Evolutionary conservation across 805 yeast species (phyloP).

Genomic region (Starmerella bombicola): DNA sequence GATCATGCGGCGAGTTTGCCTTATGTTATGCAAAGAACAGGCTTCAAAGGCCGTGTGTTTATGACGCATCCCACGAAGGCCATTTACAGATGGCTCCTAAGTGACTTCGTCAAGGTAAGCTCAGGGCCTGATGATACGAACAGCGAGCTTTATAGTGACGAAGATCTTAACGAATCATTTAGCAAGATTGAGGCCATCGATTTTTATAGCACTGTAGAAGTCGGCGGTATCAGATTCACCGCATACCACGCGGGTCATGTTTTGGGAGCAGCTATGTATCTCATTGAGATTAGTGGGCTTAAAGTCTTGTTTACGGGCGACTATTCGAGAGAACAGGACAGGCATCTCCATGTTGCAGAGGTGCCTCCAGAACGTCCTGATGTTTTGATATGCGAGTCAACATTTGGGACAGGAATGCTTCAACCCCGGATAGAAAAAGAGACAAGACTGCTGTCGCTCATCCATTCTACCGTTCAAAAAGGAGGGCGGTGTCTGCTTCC

Average conservation of each 20-base stretch:
- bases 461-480: slow-evolving; percentile 68
- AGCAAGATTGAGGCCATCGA: slow-evolving; percentile 88
- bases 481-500: slow-evolving; percentile 92
- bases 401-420: slow-evolving; percentile 96
- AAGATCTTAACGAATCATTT: slow-evolving; percentile 75
- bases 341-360: slow-evolving; percentile 92
- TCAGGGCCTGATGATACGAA: slow-evolving; percentile 28
- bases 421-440: slow-evolving; percentile 84
- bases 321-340: slow-evolving; percentile 87
- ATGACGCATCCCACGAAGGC: slow-evolving; percentile 99
- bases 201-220: slow-evolving; percentile 88
- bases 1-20: slow-evolving; percentile 98
- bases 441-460: slow-evolving; percentile 59
- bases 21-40: slow-evolving; percentile 94
- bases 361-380: slow-evolving; percentile 75
- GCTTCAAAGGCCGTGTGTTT: slow-evolving; percentile 86
- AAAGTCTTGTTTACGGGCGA: slow-evolving; percentile 90
- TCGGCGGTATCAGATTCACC: slow-evolving; percentile 87
- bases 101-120: slow-evolving; percentile 89
- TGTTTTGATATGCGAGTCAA: slow-evolving; percentile 81
- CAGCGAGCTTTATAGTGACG: slow-evolving; percentile 64
- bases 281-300: slow-evolving; percentile 86
- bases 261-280: slow-evolving; percentile 95
- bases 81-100: slow-evolving; percentile 85
- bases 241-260: slow-evolving; percentile 99